A percentile compares a stretch with the other conserved stretches of the same genome.
phyloP scores from a whole-genome alignment of 2,329 filamentous ascomycete species.

The Elsinoe batatas region DNA sequence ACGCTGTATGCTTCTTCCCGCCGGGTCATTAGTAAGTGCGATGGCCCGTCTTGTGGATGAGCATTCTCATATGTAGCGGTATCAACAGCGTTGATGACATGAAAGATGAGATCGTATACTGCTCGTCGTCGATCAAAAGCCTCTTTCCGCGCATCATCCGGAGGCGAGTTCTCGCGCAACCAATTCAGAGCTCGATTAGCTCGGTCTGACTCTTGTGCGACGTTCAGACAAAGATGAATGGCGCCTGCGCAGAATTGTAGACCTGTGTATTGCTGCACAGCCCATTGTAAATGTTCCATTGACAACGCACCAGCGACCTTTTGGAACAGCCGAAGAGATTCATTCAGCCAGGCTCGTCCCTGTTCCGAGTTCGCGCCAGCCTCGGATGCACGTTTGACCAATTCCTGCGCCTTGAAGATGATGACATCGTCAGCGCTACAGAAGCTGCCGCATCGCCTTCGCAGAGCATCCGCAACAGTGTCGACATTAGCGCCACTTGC shows the following conservation, averaged over 20 bases:
- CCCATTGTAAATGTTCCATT: constrained; percentile 66
- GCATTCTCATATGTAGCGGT: constrained; percentile 57
- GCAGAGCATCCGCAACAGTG: constrained; percentile 88
- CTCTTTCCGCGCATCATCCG: constrained; percentile 56
- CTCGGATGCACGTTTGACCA: constrained; percentile 79
- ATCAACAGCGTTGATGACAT: constrained; percentile 71
- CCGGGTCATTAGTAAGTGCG: constrained; percentile 66
- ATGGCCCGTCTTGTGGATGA: constrained; percentile 66
- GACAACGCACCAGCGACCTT: constrained; percentile 78
- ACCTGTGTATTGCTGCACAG: constrained; percentile 66
- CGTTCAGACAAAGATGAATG: constrained; percentile 73
- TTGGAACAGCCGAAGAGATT: constrained; percentile 79
- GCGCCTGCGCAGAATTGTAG: constrained; percentile 86
- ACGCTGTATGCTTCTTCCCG: constrained; percentile 82
- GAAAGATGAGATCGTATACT: constrained; percentile 82
- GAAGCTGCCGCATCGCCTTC: constrained; percentile 89
- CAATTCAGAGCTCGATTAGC: constrained; percentile 77
- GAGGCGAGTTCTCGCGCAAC: constrained; percentile 73
- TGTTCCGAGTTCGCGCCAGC: constrained; percentile 63
- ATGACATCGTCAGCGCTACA: constrained; percentile 95
- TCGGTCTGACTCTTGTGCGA: constrained; percentile 75
- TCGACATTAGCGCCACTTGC: constrained; percentile 95
- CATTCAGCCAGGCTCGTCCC: constrained; percentile 70
- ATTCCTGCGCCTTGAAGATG: constrained; percentile 96
- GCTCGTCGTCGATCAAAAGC: constrained; percentile 61